A percentile compares a stretch with the other conserved stretches of the same genome.
Evolutionary conservation across 306 rosid genomes (phyloP).

Genomic region (Rubus idaeus): DNA sequence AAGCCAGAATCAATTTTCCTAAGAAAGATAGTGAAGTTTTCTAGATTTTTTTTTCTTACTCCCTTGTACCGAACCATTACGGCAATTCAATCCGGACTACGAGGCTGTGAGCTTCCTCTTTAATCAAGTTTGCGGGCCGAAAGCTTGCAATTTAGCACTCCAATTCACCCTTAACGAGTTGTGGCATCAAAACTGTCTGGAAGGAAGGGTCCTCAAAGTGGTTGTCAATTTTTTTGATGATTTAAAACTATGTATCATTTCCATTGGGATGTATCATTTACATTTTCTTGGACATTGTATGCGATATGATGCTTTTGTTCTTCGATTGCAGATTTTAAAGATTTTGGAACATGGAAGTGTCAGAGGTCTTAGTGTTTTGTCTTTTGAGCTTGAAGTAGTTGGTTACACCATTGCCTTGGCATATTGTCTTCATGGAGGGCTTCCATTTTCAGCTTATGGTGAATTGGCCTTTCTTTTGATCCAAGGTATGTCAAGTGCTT

Average conservation of each 20-base stretch:
- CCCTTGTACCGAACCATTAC: not conserved
- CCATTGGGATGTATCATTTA: not conserved
- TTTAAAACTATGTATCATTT: not conserved
- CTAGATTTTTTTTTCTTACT: not conserved
- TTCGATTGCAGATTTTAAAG: constrained; percentile 59
- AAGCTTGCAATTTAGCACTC: constrained; percentile 1
- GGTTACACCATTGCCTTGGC: constrained; percentile 90
- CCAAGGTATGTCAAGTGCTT: constrained; percentile 55
- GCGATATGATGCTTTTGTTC: not conserved
- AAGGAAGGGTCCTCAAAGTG: not conserved
- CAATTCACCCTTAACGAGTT: not conserved
- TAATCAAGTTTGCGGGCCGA: not conserved
- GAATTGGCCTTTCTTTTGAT: constrained; percentile 80
- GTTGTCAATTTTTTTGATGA: not conserved
- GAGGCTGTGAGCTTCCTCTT: too few relatives aligned
- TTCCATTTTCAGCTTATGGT: constrained; percentile 93
- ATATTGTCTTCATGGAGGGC: constrained; percentile 87
- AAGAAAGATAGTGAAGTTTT: not conserved
- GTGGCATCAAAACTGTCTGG: not conserved
- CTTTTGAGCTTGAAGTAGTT: constrained; percentile 86
- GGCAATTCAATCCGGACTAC: too few relatives aligned
- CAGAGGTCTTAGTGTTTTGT: constrained; percentile 77
- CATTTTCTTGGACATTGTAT: not conserved
- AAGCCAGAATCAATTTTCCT: not conserved
- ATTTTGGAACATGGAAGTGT: constrained; percentile 70